A percentile compares a stretch with the other conserved stretches of the same genome.
These are phyloP conservation scores for Colletotrichum lupini DNA, from an alignment of 2,329 filamentous ascomycete species.

Conservation along the genomic window DNA sequence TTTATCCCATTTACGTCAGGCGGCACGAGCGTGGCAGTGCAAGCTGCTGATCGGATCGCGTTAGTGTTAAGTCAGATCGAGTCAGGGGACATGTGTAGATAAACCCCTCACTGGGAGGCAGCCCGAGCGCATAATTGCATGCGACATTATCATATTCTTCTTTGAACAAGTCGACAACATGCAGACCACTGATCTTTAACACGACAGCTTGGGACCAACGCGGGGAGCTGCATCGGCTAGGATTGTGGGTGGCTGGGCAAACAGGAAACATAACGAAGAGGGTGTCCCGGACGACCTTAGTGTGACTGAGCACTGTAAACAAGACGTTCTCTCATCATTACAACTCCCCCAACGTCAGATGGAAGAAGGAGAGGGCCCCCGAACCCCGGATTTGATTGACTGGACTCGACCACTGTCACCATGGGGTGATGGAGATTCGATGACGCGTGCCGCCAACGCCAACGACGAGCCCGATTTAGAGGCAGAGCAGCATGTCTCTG, in stretches of 20 bases:
- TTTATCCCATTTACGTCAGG: slow-evolving; percentile 7
- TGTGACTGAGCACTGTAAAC: not conserved
- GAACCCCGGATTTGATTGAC: slow-evolving; percentile 31
- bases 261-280: not conserved
- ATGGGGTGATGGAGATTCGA: slow-evolving; percentile 22
- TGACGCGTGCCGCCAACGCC: not conserved
- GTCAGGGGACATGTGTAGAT: slow-evolving; percentile 18
- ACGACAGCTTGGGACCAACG: not conserved
- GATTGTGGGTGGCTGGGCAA: not conserved
- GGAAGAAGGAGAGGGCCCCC: slow-evolving; percentile 22
- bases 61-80: slow-evolving; percentile 16
- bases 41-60: slow-evolving; percentile 25
- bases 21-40: slow-evolving; percentile 29
- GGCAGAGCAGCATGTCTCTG: slow-evolving; percentile 18
- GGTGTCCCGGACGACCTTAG: not conserved
- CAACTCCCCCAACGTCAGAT: slow-evolving; percentile 10
- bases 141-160: not conserved
- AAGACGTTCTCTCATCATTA: not conserved
- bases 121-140: slow-evolving; percentile 4
- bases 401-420: slow-evolving; percentile 32
- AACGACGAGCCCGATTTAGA: slow-evolving; percentile 15
- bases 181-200: not conserved
- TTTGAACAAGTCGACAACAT: not conserved
- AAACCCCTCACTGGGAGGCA: slow-evolving; percentile 33
- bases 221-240: not conserved